phyloP scores from a whole-genome alignment of 2,329 filamentous ascomycete species.

The Herpomyces periplanetae region DNA sequence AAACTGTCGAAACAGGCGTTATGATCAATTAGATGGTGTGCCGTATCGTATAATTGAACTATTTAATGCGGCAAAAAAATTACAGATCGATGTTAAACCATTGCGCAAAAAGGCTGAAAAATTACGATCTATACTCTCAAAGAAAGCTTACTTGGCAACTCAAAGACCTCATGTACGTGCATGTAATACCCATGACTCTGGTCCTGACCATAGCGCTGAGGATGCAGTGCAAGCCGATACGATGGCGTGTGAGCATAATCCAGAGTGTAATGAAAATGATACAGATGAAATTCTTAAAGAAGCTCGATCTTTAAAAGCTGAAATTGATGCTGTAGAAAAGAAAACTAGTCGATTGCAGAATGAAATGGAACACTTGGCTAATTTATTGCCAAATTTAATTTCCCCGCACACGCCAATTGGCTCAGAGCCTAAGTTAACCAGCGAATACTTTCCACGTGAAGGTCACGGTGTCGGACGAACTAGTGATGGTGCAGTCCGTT shows the following conservation, averaged over 20 bases:
- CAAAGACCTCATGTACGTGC: conserved; percentile 6
- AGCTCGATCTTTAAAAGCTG: conserved; percentile 20
- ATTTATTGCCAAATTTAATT: conserved; percentile 54
- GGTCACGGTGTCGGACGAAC: conserved; percentile 8
- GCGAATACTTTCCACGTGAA: conserved; percentile 24
- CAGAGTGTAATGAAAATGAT: background rate
- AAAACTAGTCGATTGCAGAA: conserved; percentile 17
- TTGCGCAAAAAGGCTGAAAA: conserved; percentile 7
- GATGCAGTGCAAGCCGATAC: conserved; percentile 8
- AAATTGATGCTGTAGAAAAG: conserved; percentile 18
- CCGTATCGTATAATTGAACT: conserved; percentile 14
- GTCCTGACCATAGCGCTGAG: conserved; percentile 5
- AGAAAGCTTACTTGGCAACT: conserved; percentile 6
- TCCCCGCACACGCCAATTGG: conserved; percentile 32
- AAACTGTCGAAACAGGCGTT: conserved; percentile 59
- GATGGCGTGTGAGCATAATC: conserved; percentile 1
- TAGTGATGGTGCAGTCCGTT: conserved; percentile 9
- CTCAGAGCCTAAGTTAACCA: conserved; percentile 20
- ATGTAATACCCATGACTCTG: conserved; percentile 1
- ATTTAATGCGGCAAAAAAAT: conserved; percentile 9
- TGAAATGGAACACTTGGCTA: conserved; percentile 32
- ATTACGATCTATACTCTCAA: conserved; percentile 8
- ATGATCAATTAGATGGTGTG: conserved; percentile 14
- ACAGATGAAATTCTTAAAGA: conserved; percentile 15
- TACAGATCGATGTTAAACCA: conserved; percentile 2